These are phyloP conservation scores for Heliamphora ciliata DNA, from an alignment of 179 eudicot genomes.

Conservation along the genomic window DNA sequence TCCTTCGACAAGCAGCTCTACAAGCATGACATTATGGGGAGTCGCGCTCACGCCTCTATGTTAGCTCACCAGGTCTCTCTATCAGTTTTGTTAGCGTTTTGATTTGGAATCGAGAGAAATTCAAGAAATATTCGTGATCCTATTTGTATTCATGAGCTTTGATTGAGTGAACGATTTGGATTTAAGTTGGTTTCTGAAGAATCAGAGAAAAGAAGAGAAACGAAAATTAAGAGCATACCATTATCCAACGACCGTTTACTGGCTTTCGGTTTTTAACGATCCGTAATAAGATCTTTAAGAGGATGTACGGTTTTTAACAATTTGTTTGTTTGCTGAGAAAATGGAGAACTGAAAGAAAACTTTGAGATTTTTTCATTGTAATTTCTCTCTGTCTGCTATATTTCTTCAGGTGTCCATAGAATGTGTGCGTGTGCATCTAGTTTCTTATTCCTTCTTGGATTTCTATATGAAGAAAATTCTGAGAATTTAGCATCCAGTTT, in stretches of 20 bases:
- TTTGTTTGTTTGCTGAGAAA: neutral
- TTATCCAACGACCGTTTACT: too few species aligned
- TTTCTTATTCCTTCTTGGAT: constrained; percentile 8
- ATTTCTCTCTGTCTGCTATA: too few species aligned
- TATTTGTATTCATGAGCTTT: neutral
- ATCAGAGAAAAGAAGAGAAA: neutral
- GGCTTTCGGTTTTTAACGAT: too few species aligned
- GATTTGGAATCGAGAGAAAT: neutral
- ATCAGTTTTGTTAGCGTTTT: neutral
- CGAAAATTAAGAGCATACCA: neutral
- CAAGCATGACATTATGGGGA: constrained; percentile 89
- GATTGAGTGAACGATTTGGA: neutral
- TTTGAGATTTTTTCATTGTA: neutral
- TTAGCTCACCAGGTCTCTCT: constrained; percentile 72
- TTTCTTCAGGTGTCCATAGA: neutral
- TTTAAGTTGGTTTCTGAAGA: neutral
- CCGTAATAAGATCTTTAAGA: neutral
- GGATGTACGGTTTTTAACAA: neutral
- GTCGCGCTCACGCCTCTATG: constrained; percentile 92
- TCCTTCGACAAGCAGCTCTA: constrained; percentile 80
- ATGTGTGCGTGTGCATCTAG: too few species aligned
- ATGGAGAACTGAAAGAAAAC: neutral
- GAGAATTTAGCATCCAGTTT: neutral
- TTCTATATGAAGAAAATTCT: neutral
- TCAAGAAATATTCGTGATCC: neutral